Percentiles rank a stretch among this genome's conserved stretches.
phyloP scores from a whole-genome alignment of 1,284 basidiomycete species.

The Cryptococcus sp. region DNA sequence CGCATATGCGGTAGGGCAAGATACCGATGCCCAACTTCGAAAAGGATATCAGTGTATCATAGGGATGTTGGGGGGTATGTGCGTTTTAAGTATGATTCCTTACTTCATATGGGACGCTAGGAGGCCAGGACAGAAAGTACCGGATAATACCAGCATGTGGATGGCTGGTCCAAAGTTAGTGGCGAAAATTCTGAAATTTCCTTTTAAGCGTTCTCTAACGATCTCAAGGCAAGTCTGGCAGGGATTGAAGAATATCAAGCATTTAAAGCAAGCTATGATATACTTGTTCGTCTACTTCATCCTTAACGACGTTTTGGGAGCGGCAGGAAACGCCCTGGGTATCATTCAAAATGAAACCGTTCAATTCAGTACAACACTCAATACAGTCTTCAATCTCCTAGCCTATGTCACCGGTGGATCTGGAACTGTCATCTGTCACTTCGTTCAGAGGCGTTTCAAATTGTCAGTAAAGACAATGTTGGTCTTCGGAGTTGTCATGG shows the following conservation, averaged over 20 bases:
- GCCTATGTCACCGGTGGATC: constrained; percentile 11
- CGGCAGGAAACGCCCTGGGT: constrained; percentile 6
- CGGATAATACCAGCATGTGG: background rate
- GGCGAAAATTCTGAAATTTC: too few relatives aligned
- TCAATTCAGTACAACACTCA: background rate
- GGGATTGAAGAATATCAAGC: constrained; percentile 7
- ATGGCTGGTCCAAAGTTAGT: background rate
- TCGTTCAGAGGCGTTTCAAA: constrained; percentile 12
- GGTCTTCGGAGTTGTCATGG: constrained; percentile 4
- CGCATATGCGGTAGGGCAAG: background rate
- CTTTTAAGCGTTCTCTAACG: background rate
- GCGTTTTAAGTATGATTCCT: background rate
- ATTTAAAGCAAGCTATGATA: constrained; percentile 11
- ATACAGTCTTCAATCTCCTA: background rate
- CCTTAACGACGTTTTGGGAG: constrained; percentile 5
- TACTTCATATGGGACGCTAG: background rate
- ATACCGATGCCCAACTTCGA: background rate
- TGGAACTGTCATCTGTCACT: constrained; percentile 11
- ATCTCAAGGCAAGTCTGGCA: constrained; percentile 6
- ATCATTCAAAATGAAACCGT: constrained; percentile 12
- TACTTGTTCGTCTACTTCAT: constrained; percentile 24
- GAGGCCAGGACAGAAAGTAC: background rate
- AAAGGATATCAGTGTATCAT: background rate
- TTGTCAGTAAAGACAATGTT: constrained; percentile 8
- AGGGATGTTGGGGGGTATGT: background rate